Percentiles rank a stretch among this genome's conserved stretches.
Evolutionary conservation across 768 basidiomycete genomes (phyloP).

Genomic region (Hydnomerulius pinastri): DNA sequence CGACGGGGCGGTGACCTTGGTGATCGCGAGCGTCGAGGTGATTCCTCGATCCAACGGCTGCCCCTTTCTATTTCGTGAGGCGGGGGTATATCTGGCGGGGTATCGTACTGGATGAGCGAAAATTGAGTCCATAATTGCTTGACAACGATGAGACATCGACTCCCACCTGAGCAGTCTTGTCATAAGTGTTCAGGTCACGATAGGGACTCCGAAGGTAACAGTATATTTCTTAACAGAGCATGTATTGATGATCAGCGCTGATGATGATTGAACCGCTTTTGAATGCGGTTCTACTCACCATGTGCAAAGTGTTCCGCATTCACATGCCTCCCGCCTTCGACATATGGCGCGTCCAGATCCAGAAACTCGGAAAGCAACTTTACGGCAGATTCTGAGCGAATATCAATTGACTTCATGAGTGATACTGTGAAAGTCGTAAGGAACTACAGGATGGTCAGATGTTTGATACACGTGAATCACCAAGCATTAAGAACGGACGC

Average conservation of each 20-base stretch:
- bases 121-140: slow-evolving; percentile 9
- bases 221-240: slow-evolving; percentile 68
- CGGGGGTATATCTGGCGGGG: slow-evolving; percentile 43
- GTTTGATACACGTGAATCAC: slow-evolving; percentile 14
- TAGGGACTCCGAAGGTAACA: slow-evolving; percentile 87
- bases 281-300: slow-evolving; percentile 53
- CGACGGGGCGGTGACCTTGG: slow-evolving; percentile 21
- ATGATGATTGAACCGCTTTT: not conserved
- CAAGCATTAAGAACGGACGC: not conserved
- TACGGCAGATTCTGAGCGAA: slow-evolving; percentile 86
- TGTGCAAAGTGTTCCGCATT: slow-evolving; percentile 96
- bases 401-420: slow-evolving; percentile 90
- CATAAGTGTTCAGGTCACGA: slow-evolving; percentile 81
- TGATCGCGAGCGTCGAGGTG: slow-evolving; percentile 25
- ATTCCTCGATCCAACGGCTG: slow-evolving; percentile 28
- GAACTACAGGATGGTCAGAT: slow-evolving; percentile 53
- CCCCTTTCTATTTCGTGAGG: slow-evolving; percentile 27
- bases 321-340: slow-evolving; percentile 53
- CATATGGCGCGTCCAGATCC: slow-evolving; percentile 68
- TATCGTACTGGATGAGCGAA: slow-evolving; percentile 55
- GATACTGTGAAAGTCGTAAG: slow-evolving; percentile 87
- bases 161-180: slow-evolving; percentile 75
- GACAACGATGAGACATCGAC: not conserved
- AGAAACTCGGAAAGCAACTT: slow-evolving; percentile 86
- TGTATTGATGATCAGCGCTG: slow-evolving; percentile 1